A percentile compares a stretch with the other conserved stretches of the same genome.
Conservation (phyloP, 768 basidiomycete species). For the Panellus pusillus region DNA sequence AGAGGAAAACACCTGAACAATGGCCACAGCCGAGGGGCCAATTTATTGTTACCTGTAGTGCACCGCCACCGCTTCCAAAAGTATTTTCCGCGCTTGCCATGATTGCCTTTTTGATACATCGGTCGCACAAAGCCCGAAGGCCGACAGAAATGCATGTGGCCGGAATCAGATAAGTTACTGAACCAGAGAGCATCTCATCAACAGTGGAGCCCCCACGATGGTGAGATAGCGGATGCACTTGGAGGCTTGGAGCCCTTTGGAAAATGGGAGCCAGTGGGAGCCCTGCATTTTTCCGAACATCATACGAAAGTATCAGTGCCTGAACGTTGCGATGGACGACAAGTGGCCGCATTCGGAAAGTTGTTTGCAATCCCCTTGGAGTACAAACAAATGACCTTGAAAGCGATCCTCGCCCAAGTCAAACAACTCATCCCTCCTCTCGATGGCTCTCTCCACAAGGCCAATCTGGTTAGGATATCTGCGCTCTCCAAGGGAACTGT, state of each 20-base stretch:
- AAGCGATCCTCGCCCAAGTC: constrained; percentile 65
- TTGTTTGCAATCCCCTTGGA: not conserved
- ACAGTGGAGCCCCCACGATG: constrained; percentile 6
- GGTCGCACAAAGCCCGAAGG: too few relatives aligned
- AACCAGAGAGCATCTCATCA: not conserved
- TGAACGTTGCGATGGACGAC: not conserved
- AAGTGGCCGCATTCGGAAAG: too few relatives aligned
- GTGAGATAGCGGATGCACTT: too few relatives aligned
- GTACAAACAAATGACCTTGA: constrained; percentile 42
- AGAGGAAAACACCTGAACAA: constrained; percentile 20
- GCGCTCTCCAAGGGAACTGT: not conserved
- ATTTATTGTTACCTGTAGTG: not conserved
- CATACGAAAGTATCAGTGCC: too few relatives aligned
- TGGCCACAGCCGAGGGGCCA: not conserved
- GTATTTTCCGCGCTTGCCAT: too few relatives aligned
- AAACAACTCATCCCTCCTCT: constrained; percentile 88
- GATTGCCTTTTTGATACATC: too few relatives aligned
- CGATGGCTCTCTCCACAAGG: constrained; percentile 87
- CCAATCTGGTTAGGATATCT: constrained; percentile 69
- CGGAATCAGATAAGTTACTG: too few relatives aligned
- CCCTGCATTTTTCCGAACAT: too few relatives aligned
- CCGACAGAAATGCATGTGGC: too few relatives aligned
- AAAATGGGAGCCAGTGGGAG: too few relatives aligned
- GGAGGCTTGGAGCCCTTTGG: not conserved
- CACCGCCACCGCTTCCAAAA: not conserved